Percentiles rank a stretch among this genome's conserved stretches.
phyloP scores from a whole-genome alignment of 2,329 filamentous ascomycete species.

The Colletotrichum eleusines region DNA sequence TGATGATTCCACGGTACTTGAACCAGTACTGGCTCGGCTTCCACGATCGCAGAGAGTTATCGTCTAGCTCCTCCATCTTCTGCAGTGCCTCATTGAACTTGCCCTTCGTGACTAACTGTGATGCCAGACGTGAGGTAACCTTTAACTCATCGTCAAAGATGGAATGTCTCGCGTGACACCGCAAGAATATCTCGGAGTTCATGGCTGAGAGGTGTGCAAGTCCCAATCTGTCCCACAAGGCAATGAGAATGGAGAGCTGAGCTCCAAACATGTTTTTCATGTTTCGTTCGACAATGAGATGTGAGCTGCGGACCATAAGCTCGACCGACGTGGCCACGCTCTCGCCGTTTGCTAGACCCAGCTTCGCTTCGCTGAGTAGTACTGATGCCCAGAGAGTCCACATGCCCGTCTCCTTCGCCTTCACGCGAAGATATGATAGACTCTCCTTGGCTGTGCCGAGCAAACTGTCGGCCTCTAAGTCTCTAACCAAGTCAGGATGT shows the following conservation, averaged over 20 bases:
- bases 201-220: constrained; percentile 65
- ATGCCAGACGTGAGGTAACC: constrained; percentile 76
- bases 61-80: constrained; percentile 60
- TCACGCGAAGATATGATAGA: constrained; percentile 84
- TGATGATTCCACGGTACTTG: constrained; percentile 75
- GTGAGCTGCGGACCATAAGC: constrained; percentile 83
- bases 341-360: constrained; percentile 79
- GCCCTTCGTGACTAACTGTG: constrained; percentile 70
- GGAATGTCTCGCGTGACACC: constrained; percentile 72
- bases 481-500: constrained; percentile 79
- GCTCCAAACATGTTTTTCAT: constrained; percentile 79
- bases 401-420: constrained; percentile 88
- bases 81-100: constrained; percentile 75
- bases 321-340: constrained; percentile 76
- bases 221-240: constrained; percentile 83
- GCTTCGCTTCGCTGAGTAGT: constrained; percentile 85
- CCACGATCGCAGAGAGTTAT: constrained; percentile 75
- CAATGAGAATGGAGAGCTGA: constrained; percentile 78
- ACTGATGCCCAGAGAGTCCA: constrained; percentile 87
- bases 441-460: constrained; percentile 84
- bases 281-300: constrained; percentile 82
- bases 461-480: constrained; percentile 78
- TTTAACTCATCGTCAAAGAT: constrained; percentile 83
- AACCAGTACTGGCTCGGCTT: constrained; percentile 82
- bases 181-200: constrained; percentile 79